Evolutionary conservation across 371 early-diverging fungal species (phyloP).

Genomic region (Mucor ambiguus): DNA sequence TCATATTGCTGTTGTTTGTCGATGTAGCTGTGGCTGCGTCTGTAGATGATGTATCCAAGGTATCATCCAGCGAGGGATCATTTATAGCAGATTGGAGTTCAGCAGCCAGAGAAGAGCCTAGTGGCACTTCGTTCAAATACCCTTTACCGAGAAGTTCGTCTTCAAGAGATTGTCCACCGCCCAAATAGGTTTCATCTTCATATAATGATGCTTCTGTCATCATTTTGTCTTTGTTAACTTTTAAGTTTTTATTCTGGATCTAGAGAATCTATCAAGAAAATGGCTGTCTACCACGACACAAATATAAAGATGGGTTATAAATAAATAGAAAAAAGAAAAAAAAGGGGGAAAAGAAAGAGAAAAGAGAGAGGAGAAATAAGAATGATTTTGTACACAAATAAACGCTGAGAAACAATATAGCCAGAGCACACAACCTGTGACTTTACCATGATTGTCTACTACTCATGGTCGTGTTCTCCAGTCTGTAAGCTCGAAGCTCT

Average conservation of each 20-base stretch:
- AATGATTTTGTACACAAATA: constrained; percentile 9
- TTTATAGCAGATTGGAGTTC: constrained; percentile 49
- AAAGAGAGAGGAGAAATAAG: constrained; percentile 4
- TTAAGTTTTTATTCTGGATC: background rate
- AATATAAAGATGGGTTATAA: background rate
- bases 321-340: background rate
- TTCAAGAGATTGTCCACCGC: constrained; percentile 45
- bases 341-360: constrained; percentile 4
- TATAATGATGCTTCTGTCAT: constrained; percentile 27
- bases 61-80: constrained; percentile 2
- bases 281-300: constrained; percentile 1
- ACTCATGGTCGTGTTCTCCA: constrained; percentile 59
- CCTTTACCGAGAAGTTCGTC: constrained; percentile 54
- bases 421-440: constrained; percentile 10
- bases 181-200: constrained; percentile 46
- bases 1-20: background rate
- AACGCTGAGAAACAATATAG: constrained; percentile 12
- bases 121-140: constrained; percentile 35
- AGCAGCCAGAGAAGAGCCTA: constrained; percentile 54
- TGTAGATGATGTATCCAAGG: constrained; percentile 9
- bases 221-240: constrained; percentile 14
- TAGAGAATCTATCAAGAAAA: background rate
- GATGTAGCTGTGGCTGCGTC: background rate
- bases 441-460: constrained; percentile 51
- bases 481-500: constrained; percentile 63